Conservation (phyloP, 1,284 basidiomycete species). For the Sutorius eximius region DNA sequence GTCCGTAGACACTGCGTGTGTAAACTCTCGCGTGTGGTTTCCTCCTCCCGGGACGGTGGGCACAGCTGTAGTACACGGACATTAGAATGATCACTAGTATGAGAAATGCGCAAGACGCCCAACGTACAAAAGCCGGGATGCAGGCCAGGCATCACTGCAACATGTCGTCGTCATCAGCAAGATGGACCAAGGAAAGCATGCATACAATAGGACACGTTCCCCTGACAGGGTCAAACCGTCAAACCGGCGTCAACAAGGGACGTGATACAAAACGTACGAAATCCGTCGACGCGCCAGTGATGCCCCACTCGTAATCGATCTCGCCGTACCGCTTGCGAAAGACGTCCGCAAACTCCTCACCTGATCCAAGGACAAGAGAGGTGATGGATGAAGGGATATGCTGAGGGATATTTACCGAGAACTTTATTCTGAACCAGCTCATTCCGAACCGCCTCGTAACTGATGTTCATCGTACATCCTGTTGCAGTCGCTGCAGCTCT, state of each 20-base stretch:
- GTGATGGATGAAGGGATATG: not conserved
- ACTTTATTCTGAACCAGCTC: conserved; percentile 66
- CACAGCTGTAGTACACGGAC: conserved; percentile 39
- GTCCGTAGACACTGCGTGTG: conserved; percentile 49
- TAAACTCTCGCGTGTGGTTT: conserved; percentile 64
- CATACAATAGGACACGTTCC: conserved; percentile 20
- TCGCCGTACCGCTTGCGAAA: conserved; percentile 52
- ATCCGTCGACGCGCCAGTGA: conserved; percentile 65
- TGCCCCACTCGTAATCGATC: conserved; percentile 54
- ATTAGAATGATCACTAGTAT: not conserved
- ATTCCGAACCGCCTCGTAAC: conserved; percentile 40
- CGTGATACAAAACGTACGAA: conserved; percentile 38
- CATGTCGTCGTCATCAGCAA: not conserved
- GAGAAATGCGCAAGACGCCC: not conserved
- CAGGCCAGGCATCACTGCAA: conserved; percentile 43
- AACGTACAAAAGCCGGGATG: conserved; percentile 48
- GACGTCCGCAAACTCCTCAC: conserved; percentile 55
- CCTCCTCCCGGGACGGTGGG: conserved; percentile 57
- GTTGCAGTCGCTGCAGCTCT: conserved; percentile 46
- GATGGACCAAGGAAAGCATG: not conserved
- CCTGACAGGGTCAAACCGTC: conserved; percentile 6
- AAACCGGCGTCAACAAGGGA: not conserved
- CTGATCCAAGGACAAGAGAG: conserved; percentile 32
- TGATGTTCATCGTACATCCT: conserved; percentile 61
- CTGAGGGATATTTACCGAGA: conserved; percentile 42